These are phyloP conservation scores for Fonsecaea erecta DNA, from an alignment of 2,329 filamentous ascomycete species.

Conservation along the genomic window DNA sequence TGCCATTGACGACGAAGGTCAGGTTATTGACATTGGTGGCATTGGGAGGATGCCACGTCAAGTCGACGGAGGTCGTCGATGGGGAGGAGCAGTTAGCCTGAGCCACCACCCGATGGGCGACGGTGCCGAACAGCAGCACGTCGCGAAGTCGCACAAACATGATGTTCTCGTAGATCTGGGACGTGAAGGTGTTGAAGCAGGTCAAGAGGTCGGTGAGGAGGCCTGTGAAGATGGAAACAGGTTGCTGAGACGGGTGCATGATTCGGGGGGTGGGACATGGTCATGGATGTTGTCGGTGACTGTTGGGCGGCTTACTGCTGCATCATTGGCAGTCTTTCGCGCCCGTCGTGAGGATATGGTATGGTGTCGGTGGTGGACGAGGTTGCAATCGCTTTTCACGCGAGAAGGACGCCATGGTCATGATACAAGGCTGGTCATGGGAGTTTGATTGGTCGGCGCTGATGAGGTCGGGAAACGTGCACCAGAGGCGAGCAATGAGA, in stretches of 20 bases:
- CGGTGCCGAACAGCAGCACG: conserved; percentile 12
- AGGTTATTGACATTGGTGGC: conserved; percentile 66
- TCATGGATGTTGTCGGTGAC: no score
- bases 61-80: conserved; percentile 42
- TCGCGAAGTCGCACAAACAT: conserved; percentile 21
- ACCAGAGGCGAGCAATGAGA: not conserved
- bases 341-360: not conserved
- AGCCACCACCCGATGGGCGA: conserved; percentile 6
- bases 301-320: not conserved
- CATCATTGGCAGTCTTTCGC: not conserved
- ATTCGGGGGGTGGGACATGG: conserved; percentile 8
- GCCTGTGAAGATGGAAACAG: conserved; percentile 6
- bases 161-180: conserved; percentile 17
- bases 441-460: not conserved
- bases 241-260: conserved; percentile 10
- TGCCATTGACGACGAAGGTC: conserved; percentile 58
- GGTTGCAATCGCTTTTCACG: not conserved
- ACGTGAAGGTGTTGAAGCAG: conserved; percentile 16
- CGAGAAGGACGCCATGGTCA: not conserved
- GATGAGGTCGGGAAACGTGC: not conserved
- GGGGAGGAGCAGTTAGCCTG: conserved; percentile 17
- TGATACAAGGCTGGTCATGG: not conserved
- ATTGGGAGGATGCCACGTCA: conserved; percentile 64
- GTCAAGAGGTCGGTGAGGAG: conserved; percentile 17
- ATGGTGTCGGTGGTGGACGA: not conserved